Percentiles rank a stretch among this genome's conserved stretches.
phyloP scores from a whole-genome alignment of 2,329 filamentous ascomycete genomes.

The Myriosclerotinia curreyana region DNA sequence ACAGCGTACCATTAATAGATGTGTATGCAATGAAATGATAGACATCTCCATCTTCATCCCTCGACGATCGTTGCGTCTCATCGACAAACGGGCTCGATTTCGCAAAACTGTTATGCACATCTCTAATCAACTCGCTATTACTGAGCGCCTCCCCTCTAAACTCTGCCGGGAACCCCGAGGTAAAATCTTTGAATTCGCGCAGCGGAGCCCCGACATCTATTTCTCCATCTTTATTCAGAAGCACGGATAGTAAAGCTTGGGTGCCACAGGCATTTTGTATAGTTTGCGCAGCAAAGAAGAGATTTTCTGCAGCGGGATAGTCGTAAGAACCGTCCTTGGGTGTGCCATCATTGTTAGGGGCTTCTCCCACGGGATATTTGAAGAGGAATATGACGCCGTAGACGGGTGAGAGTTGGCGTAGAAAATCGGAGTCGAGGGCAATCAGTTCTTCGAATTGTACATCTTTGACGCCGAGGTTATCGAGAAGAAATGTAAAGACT shows the following conservation, averaged over 20 bases:
- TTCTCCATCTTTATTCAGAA: conserved; percentile 73
- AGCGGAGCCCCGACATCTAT: conserved; percentile 62
- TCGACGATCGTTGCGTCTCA: conserved; percentile 72
- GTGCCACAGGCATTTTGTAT: conserved; percentile 99
- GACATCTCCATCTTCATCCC: conserved; percentile 73
- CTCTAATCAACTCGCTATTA: conserved; percentile 59
- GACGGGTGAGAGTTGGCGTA: conserved; percentile 69
- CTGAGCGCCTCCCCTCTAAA: conserved; percentile 68
- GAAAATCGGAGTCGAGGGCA: conserved; percentile 73
- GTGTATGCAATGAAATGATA: conserved; percentile 99
- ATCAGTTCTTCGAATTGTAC: conserved; percentile 98
- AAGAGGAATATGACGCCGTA: conserved; percentile 99
- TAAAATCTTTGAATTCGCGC: conserved; percentile 69
- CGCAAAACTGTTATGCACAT: conserved; percentile 72
- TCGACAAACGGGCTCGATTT: conserved; percentile 82
- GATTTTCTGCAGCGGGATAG: conserved; percentile 64
- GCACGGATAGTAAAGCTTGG: conserved; percentile 86
- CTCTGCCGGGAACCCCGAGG: conserved; percentile 62
- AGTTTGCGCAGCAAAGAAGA: conserved; percentile 95
- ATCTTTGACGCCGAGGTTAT: conserved; percentile 84
- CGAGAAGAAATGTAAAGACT: conserved; percentile 95
- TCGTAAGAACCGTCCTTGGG: conserved; percentile 84
- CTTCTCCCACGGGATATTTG: conserved; percentile 78
- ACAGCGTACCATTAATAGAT: conserved; percentile 72
- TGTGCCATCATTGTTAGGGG: conserved; percentile 52